Conservation (phyloP, 345 rosid species). For the Gossypium stocksii region DNA sequence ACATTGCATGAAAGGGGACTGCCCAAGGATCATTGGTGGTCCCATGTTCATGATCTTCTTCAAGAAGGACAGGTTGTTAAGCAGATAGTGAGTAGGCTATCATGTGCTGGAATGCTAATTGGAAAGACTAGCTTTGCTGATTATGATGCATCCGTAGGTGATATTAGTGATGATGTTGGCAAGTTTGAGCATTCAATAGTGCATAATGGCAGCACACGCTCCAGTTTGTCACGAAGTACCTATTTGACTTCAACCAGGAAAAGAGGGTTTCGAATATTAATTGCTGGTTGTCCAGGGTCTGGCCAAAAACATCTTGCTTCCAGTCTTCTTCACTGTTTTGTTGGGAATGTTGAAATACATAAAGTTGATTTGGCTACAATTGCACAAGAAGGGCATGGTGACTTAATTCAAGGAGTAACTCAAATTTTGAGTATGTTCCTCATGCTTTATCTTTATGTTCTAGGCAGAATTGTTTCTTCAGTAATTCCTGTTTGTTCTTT, state of each 20-base stretch:
- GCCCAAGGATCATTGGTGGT: constrained; percentile 58
- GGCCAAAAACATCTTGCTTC: constrained; percentile 95
- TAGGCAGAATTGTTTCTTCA: not conserved
- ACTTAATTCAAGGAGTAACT: constrained; percentile 76
- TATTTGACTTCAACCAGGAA: constrained; percentile 43
- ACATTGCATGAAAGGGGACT: constrained; percentile 50
- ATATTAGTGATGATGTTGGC: constrained; percentile 24
- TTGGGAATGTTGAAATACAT: constrained; percentile 76
- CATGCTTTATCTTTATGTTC: constrained; percentile 10
- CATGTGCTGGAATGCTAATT: constrained; percentile 48
- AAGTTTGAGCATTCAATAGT: constrained; percentile 30
- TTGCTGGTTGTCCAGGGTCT: constrained; percentile 77
- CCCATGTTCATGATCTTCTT: constrained; percentile 50
- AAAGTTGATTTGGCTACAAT: constrained; percentile 88
- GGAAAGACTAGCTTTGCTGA: constrained; percentile 42
- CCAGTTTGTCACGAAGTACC: constrained; percentile 29
- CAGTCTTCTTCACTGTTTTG: constrained; percentile 77
- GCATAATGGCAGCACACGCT: constrained; percentile 22
- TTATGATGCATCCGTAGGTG: constrained; percentile 32
- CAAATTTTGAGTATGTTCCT: constrained; percentile 67
- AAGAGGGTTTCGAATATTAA: constrained; percentile 64
- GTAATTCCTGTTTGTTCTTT: not conserved
- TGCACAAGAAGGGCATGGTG: constrained; percentile 91
- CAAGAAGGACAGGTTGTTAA: constrained; percentile 54
- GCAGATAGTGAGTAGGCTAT: constrained; percentile 57